Conservation (phyloP, 208 protist genomes). For the Leishmania amazonensis region DNA sequence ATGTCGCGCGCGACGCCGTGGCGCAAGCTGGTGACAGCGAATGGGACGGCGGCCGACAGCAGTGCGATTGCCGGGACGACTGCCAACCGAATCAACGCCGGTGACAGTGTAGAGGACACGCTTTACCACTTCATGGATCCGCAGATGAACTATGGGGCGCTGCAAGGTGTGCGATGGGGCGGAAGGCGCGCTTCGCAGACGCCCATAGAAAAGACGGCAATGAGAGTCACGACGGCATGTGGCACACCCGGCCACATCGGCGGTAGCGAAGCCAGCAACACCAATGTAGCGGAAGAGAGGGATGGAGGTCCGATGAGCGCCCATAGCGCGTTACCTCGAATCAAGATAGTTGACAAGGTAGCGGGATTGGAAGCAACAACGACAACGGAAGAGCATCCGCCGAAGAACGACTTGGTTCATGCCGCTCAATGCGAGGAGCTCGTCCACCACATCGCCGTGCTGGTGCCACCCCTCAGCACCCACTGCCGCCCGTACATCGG, state of each 20-base stretch:
- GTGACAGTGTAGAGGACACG: conserved; percentile 1
- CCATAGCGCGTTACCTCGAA: background rate
- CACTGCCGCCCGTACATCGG: conserved; percentile 58
- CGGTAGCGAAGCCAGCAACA: background rate
- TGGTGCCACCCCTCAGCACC: conserved; percentile 57
- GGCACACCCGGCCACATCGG: background rate
- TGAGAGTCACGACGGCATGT: too few relatives aligned
- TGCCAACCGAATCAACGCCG: background rate
- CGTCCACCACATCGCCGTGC: conserved; percentile 64
- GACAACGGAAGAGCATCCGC: background rate
- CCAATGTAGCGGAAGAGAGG: background rate
- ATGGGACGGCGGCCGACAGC: background rate
- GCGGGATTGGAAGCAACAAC: background rate
- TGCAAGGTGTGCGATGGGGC: conserved; percentile 32
- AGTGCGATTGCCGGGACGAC: background rate
- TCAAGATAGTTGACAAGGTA: background rate
- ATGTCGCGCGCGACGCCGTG: background rate
- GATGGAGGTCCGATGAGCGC: too few relatives aligned
- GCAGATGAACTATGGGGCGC: conserved; percentile 38
- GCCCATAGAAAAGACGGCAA: background rate
- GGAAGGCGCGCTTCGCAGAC: background rate
- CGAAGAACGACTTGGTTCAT: conserved; percentile 38
- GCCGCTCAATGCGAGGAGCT: conserved; percentile 70
- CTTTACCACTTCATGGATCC: conserved; percentile 49
- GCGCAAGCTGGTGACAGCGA: background rate